Evolutionary conservation across 1,284 basidiomycete species (phyloP), one percentile per base, ranked within the genome.

Genomic region (Pholiota adiposa): DNA sequence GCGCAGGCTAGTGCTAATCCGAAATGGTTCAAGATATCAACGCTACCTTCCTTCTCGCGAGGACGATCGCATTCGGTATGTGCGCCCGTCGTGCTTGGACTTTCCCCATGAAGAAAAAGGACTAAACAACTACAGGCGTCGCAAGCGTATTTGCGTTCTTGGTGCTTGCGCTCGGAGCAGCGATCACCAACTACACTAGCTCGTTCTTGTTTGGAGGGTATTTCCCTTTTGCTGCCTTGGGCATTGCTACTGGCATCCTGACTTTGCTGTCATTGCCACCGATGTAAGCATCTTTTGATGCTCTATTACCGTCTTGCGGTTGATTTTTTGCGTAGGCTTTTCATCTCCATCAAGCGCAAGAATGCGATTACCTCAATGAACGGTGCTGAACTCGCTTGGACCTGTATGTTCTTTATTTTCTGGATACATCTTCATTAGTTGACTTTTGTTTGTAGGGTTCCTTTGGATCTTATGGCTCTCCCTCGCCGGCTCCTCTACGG

Each of bases 391-490:
- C 59, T 82, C 27, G 62, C 51, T 14, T 82, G 77, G 75, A 62
- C 79, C 21, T 71, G 81, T 82, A 60, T 54, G 77, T 68, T 9
- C 31, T 52, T n/a, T 5, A 7, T 9, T 12, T 38, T 46, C 12
- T 16, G 14, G n/a, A 51, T 27, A 50, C 16, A n/a, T 33, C 9
- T 18, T 14, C 25, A 19, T n/a, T 9, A 18, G 3, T 33, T 19
- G 31, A 7, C 18, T 31, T 43, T 16, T 52, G 14, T 51, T 49
- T 31, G 40, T 61, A 86, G 86, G 66, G 58, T 41, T 85, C 50
- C 76, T 89, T 6, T 85, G 80, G 78, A 68, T 88, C 56, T 69
- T 89, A 25, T 88, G 83, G 84, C 73, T 88, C 36, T 75, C 83
- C 14, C 75, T 75, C 55, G 86, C 74, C 2, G 81, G 73, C 1